Evolutionary conservation across 805 yeast genomes (phyloP).

Genomic region (Candida oleophila): DNA sequence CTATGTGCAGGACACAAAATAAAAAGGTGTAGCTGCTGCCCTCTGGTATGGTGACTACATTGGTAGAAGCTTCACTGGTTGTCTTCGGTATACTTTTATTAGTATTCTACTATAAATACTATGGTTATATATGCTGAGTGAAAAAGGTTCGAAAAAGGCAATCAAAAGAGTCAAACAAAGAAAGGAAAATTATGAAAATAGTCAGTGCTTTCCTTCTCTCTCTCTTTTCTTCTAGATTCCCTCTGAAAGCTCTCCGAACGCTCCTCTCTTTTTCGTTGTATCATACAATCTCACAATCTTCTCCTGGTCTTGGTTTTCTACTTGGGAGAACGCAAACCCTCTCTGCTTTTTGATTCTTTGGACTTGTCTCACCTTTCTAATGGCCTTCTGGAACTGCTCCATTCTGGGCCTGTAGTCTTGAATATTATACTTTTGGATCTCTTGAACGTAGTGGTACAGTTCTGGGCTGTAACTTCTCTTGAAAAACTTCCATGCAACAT

Average conservation of each 20-base stretch:
- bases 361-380: constrained; percentile 95
- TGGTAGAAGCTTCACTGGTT: background rate
- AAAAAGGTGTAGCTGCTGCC: too few relatives aligned
- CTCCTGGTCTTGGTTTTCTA: constrained; percentile 87
- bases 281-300: constrained; percentile 90
- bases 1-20: background rate
- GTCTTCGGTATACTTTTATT: background rate
- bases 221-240: constrained; percentile 7
- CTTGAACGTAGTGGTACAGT: constrained; percentile 92
- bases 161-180: background rate
- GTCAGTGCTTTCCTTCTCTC: background rate
- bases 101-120: too few relatives aligned
- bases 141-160: background rate
- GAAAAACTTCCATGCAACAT: constrained; percentile 90
- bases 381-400: constrained; percentile 96
- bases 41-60: too few relatives aligned
- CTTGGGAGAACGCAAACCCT: constrained; percentile 97
- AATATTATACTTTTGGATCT: constrained; percentile 91
- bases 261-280: constrained; percentile 81
- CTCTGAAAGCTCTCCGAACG: constrained; percentile 53
- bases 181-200: background rate
- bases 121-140: background rate
- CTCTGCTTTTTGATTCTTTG: constrained; percentile 97
- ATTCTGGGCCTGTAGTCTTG: constrained; percentile 94
- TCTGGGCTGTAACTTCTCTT: constrained; percentile 91